These are phyloP conservation scores for Podospora bellae-mahoneyi DNA, from an alignment of 495 filamentous ascomycete genomes.

Conservation along the genomic window DNA sequence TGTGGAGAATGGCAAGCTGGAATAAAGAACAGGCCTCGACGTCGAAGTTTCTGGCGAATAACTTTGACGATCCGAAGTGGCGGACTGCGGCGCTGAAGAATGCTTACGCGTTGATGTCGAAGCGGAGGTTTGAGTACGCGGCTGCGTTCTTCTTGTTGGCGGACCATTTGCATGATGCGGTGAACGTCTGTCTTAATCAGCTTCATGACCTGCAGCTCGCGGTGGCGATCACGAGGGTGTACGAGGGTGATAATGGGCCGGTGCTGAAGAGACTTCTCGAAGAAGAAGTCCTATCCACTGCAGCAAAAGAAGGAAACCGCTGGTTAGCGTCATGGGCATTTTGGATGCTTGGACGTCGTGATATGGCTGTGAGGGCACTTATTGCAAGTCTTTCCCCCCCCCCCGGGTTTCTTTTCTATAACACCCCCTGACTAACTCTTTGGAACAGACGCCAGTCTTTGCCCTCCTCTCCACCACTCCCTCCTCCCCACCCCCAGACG, in stretches of 20 bases:
- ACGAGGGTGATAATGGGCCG: constrained; percentile 81
- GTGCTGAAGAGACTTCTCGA: constrained; percentile 70
- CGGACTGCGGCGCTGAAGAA: constrained; percentile 92
- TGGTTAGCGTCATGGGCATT: constrained; percentile 97
- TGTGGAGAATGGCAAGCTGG: constrained; percentile 96
- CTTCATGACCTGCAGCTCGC: constrained; percentile 87
- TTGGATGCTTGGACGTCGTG: constrained; percentile 80
- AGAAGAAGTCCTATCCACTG: constrained; percentile 74
- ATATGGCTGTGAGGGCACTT: constrained; percentile 83
- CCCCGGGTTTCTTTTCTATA: too few species aligned
- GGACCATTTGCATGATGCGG: constrained; percentile 78
- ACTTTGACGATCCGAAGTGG: constrained; percentile 84
- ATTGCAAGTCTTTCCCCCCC: constrained; percentile 47
- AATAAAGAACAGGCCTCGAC: constrained; percentile 81
- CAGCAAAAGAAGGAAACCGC: constrained; percentile 75
- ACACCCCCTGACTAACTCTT: too few species aligned
- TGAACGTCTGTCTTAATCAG: constrained; percentile 78
- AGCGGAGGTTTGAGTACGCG: constrained; percentile 89
- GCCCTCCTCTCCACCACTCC: constrained; percentile 54
- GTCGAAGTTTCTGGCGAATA: constrained; percentile 70
- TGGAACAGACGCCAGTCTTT: constrained; percentile 65
- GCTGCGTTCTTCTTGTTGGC: constrained; percentile 94
- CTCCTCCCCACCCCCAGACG: too few species aligned
- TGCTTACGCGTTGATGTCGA: constrained; percentile 92
- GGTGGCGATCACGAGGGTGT: constrained; percentile 81